Evolutionary conservation across 768 basidiomycete species (phyloP), one percentile per base, ranked within the genome.

Genomic region (Boletellus sp.): DNA sequence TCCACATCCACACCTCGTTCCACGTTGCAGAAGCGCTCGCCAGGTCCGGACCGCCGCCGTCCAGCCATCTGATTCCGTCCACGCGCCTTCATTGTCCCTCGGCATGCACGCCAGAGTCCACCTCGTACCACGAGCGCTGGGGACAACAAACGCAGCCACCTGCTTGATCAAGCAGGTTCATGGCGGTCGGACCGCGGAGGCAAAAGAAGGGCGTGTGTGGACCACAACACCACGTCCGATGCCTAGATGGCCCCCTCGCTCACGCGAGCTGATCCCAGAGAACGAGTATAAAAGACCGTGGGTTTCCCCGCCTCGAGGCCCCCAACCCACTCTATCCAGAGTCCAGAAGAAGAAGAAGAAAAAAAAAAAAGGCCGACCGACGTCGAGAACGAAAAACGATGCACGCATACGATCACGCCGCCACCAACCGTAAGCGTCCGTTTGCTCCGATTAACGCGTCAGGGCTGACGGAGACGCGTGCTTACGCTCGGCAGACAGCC

Each of bases 271-370:
- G 35, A 16, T 33, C n/a, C 15, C 36, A 19, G 26, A 4, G 45
- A 22, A 33, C 19, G 16, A 4, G 33, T 59, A 59, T 58, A 59
- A 45, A 60, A 48, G 32, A 20, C 16, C 20, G 16, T 3, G 4
- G 0, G 8, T 3, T 23, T 33, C 48, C 34, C 24, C 17, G n/a
- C 28, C 42, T 32, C 31, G 10, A 43, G 19, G 36, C 8, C 43
- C 3, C n/a, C 42, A 15, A 15, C 20, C 12, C 31, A 20, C 4
- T 15, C 15, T 24, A 38, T 37, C n/a, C 36, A 31, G 28, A 26
- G 26, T 37, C 36, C 19, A 16, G 1, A 42, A 31, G 17, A 19
- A 10, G 33, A 34, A 19, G 42, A 24, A 28, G 12, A 10, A 43
- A 34, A 19, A 45, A 24, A 28, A 6, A 2, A 26, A 26, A 26